Evolutionary conservation across 805 yeast species (phyloP), one percentile per base, ranked within the genome.

Genomic region (Cephaloascus albidus): DNA sequence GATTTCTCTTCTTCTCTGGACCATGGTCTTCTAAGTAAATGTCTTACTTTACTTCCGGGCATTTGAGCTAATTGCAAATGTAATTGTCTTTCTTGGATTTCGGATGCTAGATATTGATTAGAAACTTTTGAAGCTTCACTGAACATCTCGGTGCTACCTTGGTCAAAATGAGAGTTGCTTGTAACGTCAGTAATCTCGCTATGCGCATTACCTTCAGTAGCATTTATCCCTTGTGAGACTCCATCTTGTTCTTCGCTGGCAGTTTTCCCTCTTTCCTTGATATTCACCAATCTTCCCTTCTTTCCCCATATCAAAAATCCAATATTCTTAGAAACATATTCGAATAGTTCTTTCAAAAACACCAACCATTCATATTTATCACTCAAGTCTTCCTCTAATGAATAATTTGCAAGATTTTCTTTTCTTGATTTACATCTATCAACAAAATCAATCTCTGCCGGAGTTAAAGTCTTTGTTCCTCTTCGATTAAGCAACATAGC

Each of bases 1-100:
- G 96, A 93, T 27, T 73, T 77, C 53, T 93, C 97, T 57, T 93
- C 98, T 30, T 81, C 89, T 42, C 76, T 66, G 0, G 94, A 77
- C 98, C 98, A 93, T 3, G 83, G 74, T 38, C 93, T 63, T 44
- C 95, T 31, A 16, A 8, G 33, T 16, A 31, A 31, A 8, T 31
- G 33, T n/a, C 14, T 31, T 6, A 31, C 14, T 15, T 31, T 31
- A 31, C 18, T 31, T 8, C 18, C 33, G 14, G 6, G 6, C 12
- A 50, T 43, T 2, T 64, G 63, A 40, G 58, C 59, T 17, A 63
- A 52, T 10, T 61, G 55, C n/a, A 65, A 52, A 41, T 63, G 68
- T 26, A 66, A 54, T 47, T 65, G 71, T 42, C 59, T 68, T 39
- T 67, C 70, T 40, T 56, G 60, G 36, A 67, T 66, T 40, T 67